Percentiles rank a stretch among this genome's conserved stretches.
Conservation (phyloP, 1,284 basidiomycete species). For the Boletus holoroseus region DNA sequence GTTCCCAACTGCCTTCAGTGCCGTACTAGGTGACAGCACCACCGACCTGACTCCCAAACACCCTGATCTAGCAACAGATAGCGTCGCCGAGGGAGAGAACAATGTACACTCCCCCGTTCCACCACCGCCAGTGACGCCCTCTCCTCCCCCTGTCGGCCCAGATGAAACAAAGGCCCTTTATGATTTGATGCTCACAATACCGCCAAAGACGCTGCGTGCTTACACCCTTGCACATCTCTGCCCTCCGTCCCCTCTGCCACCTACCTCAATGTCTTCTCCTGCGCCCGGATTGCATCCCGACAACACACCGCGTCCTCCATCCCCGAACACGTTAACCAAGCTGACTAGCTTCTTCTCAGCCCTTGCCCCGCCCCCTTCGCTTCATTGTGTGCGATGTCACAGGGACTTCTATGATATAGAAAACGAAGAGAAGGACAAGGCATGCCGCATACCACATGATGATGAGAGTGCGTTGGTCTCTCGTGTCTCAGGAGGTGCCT, state of each 20-base stretch:
- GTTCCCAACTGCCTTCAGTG: constrained; percentile 24
- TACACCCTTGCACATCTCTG: constrained; percentile 54
- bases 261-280: constrained; percentile 7
- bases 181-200: constrained; percentile 52
- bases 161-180: constrained; percentile 37
- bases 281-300: neutral
- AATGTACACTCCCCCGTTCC: constrained; percentile 5
- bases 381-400: constrained; percentile 73
- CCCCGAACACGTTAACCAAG: constrained; percentile 35
- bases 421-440: constrained; percentile 43
- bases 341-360: constrained; percentile 52
- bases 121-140: constrained; percentile 24
- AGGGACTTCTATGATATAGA: constrained; percentile 54
- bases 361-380: constrained; percentile 55
- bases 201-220: constrained; percentile 58
- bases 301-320: constrained; percentile 23
- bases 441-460: constrained; percentile 51
- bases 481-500: constrained; percentile 37
- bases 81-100: constrained; percentile 7
- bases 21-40: constrained; percentile 22
- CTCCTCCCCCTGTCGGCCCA: constrained; percentile 20
- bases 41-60: constrained; percentile 18
- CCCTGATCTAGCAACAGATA: constrained; percentile 8
- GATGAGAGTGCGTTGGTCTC: constrained; percentile 52
- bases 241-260: constrained; percentile 17